A percentile compares a stretch with the other conserved stretches of the same genome.
phyloP scores from a whole-genome alignment of 2,329 filamentous ascomycete genomes.

The Ceratocystis alfenasii region DNA sequence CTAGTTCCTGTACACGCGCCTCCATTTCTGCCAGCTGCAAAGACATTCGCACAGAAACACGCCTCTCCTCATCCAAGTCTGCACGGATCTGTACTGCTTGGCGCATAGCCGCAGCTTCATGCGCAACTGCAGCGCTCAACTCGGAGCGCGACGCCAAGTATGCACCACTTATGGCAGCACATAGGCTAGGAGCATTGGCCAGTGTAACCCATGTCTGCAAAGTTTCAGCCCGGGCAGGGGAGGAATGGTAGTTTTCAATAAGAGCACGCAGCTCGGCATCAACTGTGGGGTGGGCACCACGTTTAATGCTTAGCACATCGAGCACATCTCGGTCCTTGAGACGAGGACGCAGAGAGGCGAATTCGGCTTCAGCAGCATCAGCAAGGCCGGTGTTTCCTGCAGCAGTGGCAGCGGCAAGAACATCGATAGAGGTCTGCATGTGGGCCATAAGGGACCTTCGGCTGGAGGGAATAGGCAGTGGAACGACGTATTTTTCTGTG shows the following conservation, averaged over 20 bases:
- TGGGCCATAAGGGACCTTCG: conserved; percentile 20
- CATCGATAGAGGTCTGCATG: conserved; percentile 21
- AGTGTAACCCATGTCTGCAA: conserved; percentile 18
- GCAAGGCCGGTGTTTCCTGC: conserved; percentile 16
- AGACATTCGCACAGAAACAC: not conserved
- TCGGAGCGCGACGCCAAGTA: conserved; percentile 1
- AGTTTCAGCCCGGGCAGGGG: conserved; percentile 1
- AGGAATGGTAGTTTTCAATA: conserved; percentile 13
- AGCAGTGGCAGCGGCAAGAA: conserved; percentile 14
- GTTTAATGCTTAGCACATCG: conserved; percentile 15
- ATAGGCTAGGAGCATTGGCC: conserved; percentile 18
- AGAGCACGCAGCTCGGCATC: conserved; percentile 12
- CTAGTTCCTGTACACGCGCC: conserved; percentile 1
- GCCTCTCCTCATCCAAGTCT: not conserved
- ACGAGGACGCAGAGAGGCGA: conserved; percentile 4
- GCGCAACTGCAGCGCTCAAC: not conserved
- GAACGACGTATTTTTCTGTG: conserved; percentile 14
- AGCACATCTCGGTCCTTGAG: conserved; percentile 19
- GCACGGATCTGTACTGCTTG: not conserved
- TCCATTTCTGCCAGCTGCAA: not conserved
- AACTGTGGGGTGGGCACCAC: conserved; percentile 16
- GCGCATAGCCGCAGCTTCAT: not conserved
- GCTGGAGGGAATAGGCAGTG: not conserved
- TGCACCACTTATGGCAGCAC: conserved; percentile 8
- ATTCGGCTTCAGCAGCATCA: not conserved